Evolutionary conservation across 1,284 basidiomycete species (phyloP).

Genomic region (Singerocomus rubriflavus): DNA sequence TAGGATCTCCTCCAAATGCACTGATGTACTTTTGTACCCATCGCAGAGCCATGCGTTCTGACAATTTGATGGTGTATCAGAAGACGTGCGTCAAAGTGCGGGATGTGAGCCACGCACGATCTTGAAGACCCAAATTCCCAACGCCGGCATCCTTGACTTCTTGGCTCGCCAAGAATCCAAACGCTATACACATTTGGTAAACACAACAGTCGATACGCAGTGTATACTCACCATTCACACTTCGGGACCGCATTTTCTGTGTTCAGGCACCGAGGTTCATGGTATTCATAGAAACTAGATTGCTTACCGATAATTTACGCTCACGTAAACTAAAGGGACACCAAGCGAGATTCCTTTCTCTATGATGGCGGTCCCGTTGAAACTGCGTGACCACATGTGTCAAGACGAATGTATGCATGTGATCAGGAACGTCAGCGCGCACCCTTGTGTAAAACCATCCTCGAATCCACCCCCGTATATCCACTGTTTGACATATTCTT

Average conservation of each 20-base stretch:
- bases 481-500: conserved; percentile 14
- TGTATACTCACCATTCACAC: conserved; percentile 28
- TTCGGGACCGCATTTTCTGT: neutral
- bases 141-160: conserved; percentile 50
- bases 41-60: conserved; percentile 41
- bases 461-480: conserved; percentile 35
- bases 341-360: conserved; percentile 24
- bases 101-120: conserved; percentile 39
- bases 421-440: neutral
- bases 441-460: conserved; percentile 25
- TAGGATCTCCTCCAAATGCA: conserved; percentile 48
- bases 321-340: conserved; percentile 34
- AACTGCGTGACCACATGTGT: conserved; percentile 11
- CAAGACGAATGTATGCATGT: neutral
- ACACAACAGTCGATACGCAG: conserved; percentile 29
- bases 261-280: neutral
- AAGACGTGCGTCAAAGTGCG: neutral
- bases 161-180: conserved; percentile 50
- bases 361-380: conserved; percentile 27
- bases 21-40: conserved; percentile 50
- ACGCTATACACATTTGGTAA: conserved; percentile 24
- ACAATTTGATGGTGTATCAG: neutral
- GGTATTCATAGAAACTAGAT: neutral
- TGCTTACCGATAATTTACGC: conserved; percentile 37
- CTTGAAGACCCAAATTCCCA: conserved; percentile 52